Evolutionary conservation across 2,329 filamentous ascomycete species (phyloP), one percentile per base, ranked within the genome.

Genomic region (Setomelanomma holmii): DNA sequence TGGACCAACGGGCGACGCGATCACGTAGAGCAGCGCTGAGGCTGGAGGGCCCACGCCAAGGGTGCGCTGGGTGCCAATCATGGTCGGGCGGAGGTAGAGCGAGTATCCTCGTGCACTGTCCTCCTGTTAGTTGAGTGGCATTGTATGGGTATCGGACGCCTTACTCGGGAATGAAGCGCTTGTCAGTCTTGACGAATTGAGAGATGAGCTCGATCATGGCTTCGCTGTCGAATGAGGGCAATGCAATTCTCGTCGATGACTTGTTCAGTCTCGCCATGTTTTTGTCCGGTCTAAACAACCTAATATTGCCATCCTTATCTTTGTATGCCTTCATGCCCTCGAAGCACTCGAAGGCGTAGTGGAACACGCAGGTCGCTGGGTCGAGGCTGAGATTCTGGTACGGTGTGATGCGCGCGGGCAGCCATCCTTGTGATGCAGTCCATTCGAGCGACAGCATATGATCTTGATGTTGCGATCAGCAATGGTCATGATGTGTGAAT

Each of bases 301-400:
- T 88, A 64, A 96, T 85, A 53, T 87, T 80, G 65, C 91, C 91
- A 38, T 85, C 74, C 68, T 84, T 86, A 79, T 96, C 91, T 78
- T 93, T 96, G 84, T 99, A 99, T 54, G 95, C 95, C 82, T 99
- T 99, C 92, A 98, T 96, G 65, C 95, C 95, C 81, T 99, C 95
- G 78, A 99, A 99, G 76, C 90, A 95, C 77, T 96, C 91, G 73
- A 98, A 98, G 42, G 91, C 95, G 78, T 99, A 99, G 84, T 99
- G 95, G 79, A 99, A 93, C 58, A 98, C 95, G 79, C 93, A 98
- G 27, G 91, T 95, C 38, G 95, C 91, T 21, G 95, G 95, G 76
- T 98, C 95, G 67, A 99, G 89, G 40, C 90, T 93, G 66, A 99
- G 90, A 79, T 97, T 97, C 78, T 97, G 92, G 82, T 98, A 98